Evolutionary conservation across 2,329 filamentous ascomycete genomes (phyloP).

Genomic region (Pseudogymnoascus sp.): DNA sequence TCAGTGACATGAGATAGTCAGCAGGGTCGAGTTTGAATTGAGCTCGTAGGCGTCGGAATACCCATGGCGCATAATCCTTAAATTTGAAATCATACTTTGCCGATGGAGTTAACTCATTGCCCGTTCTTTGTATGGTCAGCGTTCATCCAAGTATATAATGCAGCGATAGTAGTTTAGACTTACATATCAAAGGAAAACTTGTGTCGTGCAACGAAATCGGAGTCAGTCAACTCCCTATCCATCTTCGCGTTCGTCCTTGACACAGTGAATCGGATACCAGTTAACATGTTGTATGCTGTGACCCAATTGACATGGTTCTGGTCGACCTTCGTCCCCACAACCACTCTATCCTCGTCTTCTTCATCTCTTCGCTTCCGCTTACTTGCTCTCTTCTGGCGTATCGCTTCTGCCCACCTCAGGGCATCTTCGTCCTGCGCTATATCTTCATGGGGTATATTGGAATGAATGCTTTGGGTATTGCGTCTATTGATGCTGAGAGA

Average conservation of each 20-base stretch:
- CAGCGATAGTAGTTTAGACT: constrained; percentile 30
- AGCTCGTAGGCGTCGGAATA: constrained; percentile 83
- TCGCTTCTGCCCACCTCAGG: constrained; percentile 83
- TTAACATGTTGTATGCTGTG: constrained; percentile 99
- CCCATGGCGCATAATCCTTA: constrained; percentile 99
- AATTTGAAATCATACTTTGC: constrained; percentile 99
- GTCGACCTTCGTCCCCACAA: constrained; percentile 96
- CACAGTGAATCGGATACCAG: constrained; percentile 93
- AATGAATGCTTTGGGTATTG: constrained; percentile 76
- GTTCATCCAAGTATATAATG: constrained; percentile 1
- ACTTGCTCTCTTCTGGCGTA: constrained; percentile 83
- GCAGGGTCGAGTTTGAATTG: constrained; percentile 90
- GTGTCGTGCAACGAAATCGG: constrained; percentile 87
- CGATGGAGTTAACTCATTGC: constrained; percentile 93
- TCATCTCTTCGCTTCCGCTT: constrained; percentile 75
- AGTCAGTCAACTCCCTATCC: constrained; percentile 79
- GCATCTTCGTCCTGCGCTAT: constrained; percentile 83
- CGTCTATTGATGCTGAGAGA: constrained; percentile 78
- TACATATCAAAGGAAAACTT: constrained; percentile 99
- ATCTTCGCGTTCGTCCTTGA: constrained; percentile 95
- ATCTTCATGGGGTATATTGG: constrained; percentile 77
- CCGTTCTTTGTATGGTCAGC: constrained; percentile 54
- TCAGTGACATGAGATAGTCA: constrained; percentile 96
- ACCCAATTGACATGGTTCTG: constrained; percentile 96
- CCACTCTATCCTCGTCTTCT: constrained; percentile 86